These are phyloP conservation scores for Zizania latifolia DNA, from an alignment of 176 grass and related monocot species.

Conservation along the genomic window DNA sequence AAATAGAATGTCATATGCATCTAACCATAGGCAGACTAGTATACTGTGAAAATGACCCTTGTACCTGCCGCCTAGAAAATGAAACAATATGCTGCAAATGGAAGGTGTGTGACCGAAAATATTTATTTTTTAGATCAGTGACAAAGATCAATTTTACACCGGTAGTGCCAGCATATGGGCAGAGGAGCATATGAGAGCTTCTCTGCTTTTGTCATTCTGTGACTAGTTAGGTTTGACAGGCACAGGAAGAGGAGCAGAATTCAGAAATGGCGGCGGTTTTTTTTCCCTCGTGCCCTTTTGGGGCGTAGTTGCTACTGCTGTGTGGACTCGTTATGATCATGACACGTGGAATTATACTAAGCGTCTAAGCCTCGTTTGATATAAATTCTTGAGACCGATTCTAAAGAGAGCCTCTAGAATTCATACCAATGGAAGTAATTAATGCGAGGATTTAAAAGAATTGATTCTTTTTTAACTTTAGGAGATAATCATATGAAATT, in stretches of 20 bases:
- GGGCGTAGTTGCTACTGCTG: too few relatives aligned
- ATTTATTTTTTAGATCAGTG: too few relatives aligned
- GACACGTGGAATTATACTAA: too few relatives aligned
- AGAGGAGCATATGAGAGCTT: neutral
- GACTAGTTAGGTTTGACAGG: neutral
- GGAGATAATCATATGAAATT: too few relatives aligned
- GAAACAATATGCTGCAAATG: neutral
- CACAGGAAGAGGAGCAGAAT: neutral
- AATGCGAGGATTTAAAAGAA: too few relatives aligned
- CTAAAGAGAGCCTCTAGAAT: too few relatives aligned
- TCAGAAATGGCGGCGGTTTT: conserved; percentile 17
- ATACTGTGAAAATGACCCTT: neutral
- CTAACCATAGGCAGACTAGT: neutral
- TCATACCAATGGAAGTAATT: too few relatives aligned
- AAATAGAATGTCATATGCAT: neutral
- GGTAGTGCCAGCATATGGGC: neutral
- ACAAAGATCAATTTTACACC: too few relatives aligned
- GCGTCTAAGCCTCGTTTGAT: too few relatives aligned
- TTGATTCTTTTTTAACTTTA: too few relatives aligned
- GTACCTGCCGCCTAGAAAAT: neutral
- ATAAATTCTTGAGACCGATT: too few relatives aligned
- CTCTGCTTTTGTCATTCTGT: neutral
- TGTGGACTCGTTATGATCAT: too few relatives aligned
- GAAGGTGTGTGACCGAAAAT: neutral
- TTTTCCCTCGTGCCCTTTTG: neutral